Evolutionary conservation across 345 rosid genomes (phyloP).

Genomic region (Syzygium aqueum): DNA sequence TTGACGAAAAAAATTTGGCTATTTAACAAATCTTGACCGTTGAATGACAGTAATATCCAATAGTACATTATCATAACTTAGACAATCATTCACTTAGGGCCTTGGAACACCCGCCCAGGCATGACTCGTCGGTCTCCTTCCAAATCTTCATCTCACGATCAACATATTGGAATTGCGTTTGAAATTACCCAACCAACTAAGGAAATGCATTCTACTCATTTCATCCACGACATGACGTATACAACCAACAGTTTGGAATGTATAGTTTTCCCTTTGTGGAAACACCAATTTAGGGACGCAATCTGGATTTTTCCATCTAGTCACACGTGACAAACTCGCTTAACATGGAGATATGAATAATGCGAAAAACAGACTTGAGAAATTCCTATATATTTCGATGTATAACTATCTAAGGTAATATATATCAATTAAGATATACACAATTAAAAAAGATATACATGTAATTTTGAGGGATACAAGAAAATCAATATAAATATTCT

Average conservation of each 20-base stretch:
- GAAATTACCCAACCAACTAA: not conserved
- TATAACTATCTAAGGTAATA: not conserved
- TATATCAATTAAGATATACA: not conserved
- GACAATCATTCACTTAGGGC: not conserved
- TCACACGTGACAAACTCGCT: not conserved
- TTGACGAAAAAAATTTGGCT: fast-evolving
- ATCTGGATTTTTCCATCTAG: not conserved
- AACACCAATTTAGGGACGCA: fast-evolving
- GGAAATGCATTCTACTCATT: not conserved
- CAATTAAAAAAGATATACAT: not conserved
- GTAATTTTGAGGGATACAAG: not conserved
- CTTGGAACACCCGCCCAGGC: not conserved
- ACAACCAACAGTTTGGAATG: too few relatives aligned
- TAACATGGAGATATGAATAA: not conserved
- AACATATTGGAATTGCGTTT: fast-evolving
- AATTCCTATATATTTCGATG: not conserved
- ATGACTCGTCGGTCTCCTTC: not conserved
- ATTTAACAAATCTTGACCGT: not conserved
- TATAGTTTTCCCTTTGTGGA: not conserved
- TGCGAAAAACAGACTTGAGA: not conserved
- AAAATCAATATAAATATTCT: not conserved
- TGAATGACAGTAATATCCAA: not conserved
- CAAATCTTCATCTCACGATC: not conserved
- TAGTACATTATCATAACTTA: not conserved
- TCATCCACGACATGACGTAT: not conserved